A percentile compares a stretch with the other conserved stretches of the same genome.
These are phyloP conservation scores for Trichophyton simii DNA, from an alignment of 2,329 filamentous ascomycete genomes.

Conservation along the genomic window DNA sequence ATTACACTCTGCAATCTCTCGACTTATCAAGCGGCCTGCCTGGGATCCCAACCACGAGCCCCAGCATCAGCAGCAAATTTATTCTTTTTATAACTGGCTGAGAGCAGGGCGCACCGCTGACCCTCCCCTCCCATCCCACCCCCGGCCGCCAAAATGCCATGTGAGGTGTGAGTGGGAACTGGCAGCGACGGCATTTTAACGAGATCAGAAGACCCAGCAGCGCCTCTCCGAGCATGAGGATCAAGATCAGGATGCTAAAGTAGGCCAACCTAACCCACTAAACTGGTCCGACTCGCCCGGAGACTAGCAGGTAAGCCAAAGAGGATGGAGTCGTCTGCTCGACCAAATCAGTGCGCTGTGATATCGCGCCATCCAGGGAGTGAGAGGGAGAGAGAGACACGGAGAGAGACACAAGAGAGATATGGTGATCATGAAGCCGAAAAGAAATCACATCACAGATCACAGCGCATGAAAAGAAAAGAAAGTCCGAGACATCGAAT, in stretches of 20 bases:
- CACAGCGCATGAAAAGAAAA: neutral
- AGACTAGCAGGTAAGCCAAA: no score
- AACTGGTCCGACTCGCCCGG: no score
- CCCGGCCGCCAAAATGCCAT: neutral
- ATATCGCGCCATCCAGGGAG: neutral
- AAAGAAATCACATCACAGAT: neutral
- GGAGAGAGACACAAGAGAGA: neutral
- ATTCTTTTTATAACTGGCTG: neutral
- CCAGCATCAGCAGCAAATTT: neutral
- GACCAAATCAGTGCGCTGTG: neutral
- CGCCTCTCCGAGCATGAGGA: neutral
- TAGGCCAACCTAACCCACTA: neutral
- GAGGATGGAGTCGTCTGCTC: no score
- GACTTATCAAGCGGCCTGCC: no score
- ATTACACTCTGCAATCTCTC: neutral
- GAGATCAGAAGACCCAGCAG: neutral
- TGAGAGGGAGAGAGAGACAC: neutral
- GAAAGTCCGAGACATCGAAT: neutral
- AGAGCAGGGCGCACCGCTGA: no score
- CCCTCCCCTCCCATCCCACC: no score
- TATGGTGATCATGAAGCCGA: neutral
- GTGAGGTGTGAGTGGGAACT: conserved; percentile 2
- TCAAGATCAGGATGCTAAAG: neutral
- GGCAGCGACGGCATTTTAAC: neutral
- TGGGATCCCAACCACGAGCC: neutral